Evolutionary conservation across 2,329 filamentous ascomycete species (phyloP).

Genomic region (Leptosphaerulina australis): DNA sequence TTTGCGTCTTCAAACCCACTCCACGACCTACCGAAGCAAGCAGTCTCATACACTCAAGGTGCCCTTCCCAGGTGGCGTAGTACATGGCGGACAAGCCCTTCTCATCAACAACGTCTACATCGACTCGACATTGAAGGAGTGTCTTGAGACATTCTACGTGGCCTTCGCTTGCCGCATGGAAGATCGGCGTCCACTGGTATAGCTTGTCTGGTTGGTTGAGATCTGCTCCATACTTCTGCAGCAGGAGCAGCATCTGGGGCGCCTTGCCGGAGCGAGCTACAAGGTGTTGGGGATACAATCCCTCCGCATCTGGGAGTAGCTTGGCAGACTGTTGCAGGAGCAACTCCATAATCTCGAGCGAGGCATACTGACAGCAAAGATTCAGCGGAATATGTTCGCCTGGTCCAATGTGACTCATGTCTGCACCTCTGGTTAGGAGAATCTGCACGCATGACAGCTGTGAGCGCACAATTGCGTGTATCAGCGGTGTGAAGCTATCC

Average conservation of each 20-base stretch:
- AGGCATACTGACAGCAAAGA: slow-evolving; percentile 91
- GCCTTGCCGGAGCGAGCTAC: slow-evolving; percentile 88
- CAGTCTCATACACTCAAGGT: slow-evolving; percentile 90
- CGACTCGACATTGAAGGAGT: slow-evolving; percentile 77
- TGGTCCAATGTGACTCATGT: slow-evolving; percentile 83
- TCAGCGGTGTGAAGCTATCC: slow-evolving; percentile 95
- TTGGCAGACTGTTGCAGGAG: slow-evolving; percentile 79
- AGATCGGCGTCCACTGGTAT: slow-evolving; percentile 95
- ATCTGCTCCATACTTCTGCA: slow-evolving; percentile 86
- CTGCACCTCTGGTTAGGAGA: slow-evolving; percentile 77
- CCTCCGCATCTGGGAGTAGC: slow-evolving; percentile 93
- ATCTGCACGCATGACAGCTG: slow-evolving; percentile 79
- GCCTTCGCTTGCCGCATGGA: slow-evolving; percentile 95
- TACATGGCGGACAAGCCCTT: slow-evolving; percentile 95
- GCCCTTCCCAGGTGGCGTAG: slow-evolving; percentile 97
- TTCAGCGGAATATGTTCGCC: slow-evolving; percentile 94
- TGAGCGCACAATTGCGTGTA: slow-evolving; percentile 91
- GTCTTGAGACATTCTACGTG: slow-evolving; percentile 86
- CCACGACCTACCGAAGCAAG: slow-evolving; percentile 63
- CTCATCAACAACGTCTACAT: slow-evolving; percentile 83
- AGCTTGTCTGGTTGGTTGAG: slow-evolving; percentile 93
- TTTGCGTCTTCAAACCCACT: slow-evolving; percentile 41
- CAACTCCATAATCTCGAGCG: slow-evolving; percentile 80
- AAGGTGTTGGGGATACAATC: slow-evolving; percentile 94
- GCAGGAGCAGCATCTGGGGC: slow-evolving; percentile 76